Conservation (phyloP, 805 yeast genomes). For the Ogataea neopini region DNA sequence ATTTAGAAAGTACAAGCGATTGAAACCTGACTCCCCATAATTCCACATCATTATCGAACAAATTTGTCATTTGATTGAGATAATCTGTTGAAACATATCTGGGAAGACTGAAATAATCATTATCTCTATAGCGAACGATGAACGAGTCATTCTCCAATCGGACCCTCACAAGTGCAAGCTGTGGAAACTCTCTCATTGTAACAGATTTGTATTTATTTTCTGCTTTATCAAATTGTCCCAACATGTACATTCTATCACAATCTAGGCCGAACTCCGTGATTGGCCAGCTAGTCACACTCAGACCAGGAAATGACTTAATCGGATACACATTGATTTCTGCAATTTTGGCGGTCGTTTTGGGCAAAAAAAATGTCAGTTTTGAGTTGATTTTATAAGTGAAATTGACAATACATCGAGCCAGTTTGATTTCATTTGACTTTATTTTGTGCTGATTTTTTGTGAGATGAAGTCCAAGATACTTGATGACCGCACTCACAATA, state of each 20-base stretch:
- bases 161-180: constrained; percentile 16
- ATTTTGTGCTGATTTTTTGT: constrained; percentile 18
- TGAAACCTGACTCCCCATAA: constrained; percentile 28
- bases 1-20: constrained; percentile 17
- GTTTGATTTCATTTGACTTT: constrained; percentile 4
- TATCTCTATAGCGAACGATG: constrained; percentile 13
- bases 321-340: constrained; percentile 25
- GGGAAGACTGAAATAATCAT: constrained; percentile 20
- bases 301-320: constrained; percentile 28
- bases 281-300: constrained; percentile 23
- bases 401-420: constrained; percentile 10
- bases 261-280: constrained; percentile 27
- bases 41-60: constrained; percentile 15
- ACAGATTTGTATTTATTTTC: constrained; percentile 17
- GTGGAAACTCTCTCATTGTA: constrained; percentile 26
- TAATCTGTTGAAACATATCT: constrained; percentile 11
- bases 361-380: constrained; percentile 3
- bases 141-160: constrained; percentile 14
- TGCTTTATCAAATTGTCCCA: constrained; percentile 20
- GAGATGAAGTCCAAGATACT: constrained; percentile 13
- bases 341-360: constrained; percentile 4
- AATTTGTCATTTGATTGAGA: constrained; percentile 8
- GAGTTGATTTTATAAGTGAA: constrained; percentile 16
- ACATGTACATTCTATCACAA: constrained; percentile 33
- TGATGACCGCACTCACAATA: constrained; percentile 3